Percentiles rank a stretch among this genome's conserved stretches.
Evolutionary conservation across 306 rosid genomes (phyloP).

Genomic region (Trichosanthes cucumerina): DNA sequence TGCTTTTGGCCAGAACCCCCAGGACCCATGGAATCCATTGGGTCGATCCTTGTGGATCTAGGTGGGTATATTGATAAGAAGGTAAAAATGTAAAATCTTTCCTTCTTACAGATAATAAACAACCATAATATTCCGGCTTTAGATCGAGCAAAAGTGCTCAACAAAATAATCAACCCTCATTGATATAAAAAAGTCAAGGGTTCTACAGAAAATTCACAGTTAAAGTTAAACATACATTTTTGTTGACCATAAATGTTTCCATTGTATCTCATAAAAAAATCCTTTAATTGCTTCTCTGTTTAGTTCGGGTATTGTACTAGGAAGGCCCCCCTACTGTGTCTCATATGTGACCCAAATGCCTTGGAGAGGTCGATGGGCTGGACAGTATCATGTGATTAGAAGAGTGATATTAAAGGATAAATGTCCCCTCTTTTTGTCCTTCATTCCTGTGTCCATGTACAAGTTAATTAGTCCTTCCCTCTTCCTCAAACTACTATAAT

Average conservation of each 20-base stretch:
- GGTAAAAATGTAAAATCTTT: neutral
- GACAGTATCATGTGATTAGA: constrained; percentile 2
- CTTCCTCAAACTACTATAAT: neutral
- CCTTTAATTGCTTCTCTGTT: neutral
- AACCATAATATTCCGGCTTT: neutral
- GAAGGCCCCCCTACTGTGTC: neutral
- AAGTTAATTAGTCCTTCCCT: neutral
- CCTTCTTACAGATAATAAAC: neutral
- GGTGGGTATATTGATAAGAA: neutral
- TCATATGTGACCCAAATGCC: neutral
- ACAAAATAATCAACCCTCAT: neutral
- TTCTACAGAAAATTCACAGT: neutral
- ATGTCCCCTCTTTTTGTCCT: constrained; percentile 2
- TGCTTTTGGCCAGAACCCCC: neutral
- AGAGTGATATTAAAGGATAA: neutral
- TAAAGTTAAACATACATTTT: neutral
- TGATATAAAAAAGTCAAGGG: neutral
- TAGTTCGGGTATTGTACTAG: neutral
- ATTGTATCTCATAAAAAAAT: neutral
- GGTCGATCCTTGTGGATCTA: constrained; percentile 1
- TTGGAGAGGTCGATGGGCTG: neutral
- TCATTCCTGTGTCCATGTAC: neutral
- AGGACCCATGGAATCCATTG: neutral
- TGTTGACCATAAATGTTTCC: neutral
- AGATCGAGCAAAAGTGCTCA: neutral